Evolutionary conservation across 768 basidiomycete species (phyloP).

Genomic region (Pleurotus cornucopiae): DNA sequence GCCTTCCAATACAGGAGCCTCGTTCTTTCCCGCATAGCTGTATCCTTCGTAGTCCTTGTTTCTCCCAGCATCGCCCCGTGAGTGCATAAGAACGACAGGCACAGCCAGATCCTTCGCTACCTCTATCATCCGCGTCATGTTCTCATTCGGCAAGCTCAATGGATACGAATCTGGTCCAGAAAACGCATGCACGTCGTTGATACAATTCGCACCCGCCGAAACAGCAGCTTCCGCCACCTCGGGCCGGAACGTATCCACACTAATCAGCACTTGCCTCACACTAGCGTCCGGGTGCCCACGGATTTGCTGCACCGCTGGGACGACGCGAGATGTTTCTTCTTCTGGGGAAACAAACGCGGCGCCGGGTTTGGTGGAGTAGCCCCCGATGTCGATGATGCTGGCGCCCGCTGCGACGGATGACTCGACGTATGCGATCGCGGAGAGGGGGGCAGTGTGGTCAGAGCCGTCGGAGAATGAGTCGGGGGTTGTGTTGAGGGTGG

Average conservation of each 20-base stretch:
- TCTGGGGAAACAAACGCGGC: constrained; percentile 59
- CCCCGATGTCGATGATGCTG: constrained; percentile 87
- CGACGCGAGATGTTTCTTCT: constrained; percentile 72
- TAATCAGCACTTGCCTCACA: constrained; percentile 47
- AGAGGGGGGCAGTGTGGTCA: constrained; percentile 42
- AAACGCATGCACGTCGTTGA: constrained; percentile 90
- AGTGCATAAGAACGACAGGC: constrained; percentile 93
- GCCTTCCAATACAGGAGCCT: constrained; percentile 54
- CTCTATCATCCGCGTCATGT: constrained; percentile 58
- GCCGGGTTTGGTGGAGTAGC: constrained; percentile 87
- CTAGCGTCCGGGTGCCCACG: constrained; percentile 24
- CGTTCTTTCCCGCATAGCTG: constrained; percentile 30
- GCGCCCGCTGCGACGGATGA: constrained; percentile 54
- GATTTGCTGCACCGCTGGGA: constrained; percentile 64
- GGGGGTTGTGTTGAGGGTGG: constrained; percentile 88
- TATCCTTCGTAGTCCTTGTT: constrained; percentile 64
- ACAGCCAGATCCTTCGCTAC: constrained; percentile 60
- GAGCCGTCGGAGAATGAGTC: constrained; percentile 96
- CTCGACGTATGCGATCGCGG: constrained; percentile 51
- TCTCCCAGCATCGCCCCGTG: constrained; percentile 73
- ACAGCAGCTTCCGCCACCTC: constrained; percentile 74
- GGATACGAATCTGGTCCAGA: constrained; percentile 54
- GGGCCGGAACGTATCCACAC: constrained; percentile 87
- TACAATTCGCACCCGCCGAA: constrained; percentile 80
- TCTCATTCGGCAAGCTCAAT: constrained; percentile 26